These are phyloP conservation scores for Lippia alba DNA, from an alignment of 305 asterid genomes.

Conservation along the genomic window DNA sequence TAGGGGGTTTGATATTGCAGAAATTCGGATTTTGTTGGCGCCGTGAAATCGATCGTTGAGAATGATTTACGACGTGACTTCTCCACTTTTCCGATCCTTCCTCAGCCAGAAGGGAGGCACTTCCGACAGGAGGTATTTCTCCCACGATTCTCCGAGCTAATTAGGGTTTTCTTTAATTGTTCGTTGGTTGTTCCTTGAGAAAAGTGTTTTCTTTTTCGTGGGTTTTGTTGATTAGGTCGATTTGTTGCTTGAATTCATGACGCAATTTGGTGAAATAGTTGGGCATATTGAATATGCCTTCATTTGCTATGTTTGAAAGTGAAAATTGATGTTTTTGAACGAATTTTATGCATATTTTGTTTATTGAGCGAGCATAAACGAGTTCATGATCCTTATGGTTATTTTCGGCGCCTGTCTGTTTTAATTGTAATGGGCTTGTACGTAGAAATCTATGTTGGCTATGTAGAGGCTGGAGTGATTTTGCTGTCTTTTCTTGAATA, in stretches of 20 bases:
- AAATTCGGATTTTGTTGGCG: constrained; percentile 43
- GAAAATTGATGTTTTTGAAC: constrained; percentile 15
- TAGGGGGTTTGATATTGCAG: constrained; percentile 33
- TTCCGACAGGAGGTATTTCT: constrained; percentile 73
- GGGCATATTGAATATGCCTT: neutral
- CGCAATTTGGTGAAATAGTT: neutral
- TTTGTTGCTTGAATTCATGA: neutral
- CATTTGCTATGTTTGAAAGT: neutral
- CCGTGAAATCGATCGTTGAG: constrained; percentile 33
- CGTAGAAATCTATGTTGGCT: too few species aligned
- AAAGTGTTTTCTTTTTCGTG: neutral
- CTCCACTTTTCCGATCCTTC: constrained; percentile 97
- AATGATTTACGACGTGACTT: constrained; percentile 98
- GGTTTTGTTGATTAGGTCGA: neutral
- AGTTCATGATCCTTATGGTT: neutral
- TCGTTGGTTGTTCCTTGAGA: neutral
- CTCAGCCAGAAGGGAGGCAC: constrained; percentile 98
- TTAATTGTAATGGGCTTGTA: too few species aligned
- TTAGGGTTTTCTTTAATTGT: neutral
- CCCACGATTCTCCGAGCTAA: neutral
- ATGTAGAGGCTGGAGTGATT: too few species aligned
- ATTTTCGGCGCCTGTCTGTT: too few species aligned
- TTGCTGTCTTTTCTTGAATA: too few species aligned
- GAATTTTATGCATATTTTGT: neutral
- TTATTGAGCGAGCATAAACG: neutral